phyloP scores from a whole-genome alignment of 1,284 basidiomycete genomes.

The Porogramme epimiltina region DNA sequence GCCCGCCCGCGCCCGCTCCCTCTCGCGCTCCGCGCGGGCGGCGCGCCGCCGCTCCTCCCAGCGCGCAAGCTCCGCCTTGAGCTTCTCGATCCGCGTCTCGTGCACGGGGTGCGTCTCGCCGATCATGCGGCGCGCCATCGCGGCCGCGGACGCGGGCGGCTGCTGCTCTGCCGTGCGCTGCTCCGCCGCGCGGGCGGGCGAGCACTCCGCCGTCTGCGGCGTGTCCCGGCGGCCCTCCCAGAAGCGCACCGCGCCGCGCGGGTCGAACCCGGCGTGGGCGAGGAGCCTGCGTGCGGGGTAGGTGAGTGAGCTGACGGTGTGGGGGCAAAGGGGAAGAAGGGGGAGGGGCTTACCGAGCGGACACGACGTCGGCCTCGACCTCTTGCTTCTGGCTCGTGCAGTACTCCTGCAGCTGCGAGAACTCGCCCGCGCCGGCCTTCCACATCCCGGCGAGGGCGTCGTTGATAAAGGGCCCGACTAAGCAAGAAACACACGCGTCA shows the following conservation, averaged over 20 bases:
- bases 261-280: slow-evolving; percentile 85
- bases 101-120: slow-evolving; percentile 63
- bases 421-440: slow-evolving; percentile 72
- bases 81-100: slow-evolving; percentile 55
- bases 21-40: slow-evolving; percentile 20
- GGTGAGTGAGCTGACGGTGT: neutral
- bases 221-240: slow-evolving; percentile 59
- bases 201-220: slow-evolving; percentile 40
- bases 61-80: slow-evolving; percentile 63
- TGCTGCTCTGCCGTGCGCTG: neutral
- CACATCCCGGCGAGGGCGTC: slow-evolving; percentile 85
- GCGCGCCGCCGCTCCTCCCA: slow-evolving; percentile 58
- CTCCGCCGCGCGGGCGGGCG: slow-evolving; percentile 31
- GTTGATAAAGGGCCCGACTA: slow-evolving; percentile 85
- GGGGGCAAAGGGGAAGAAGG: neutral
- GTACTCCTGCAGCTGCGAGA: slow-evolving; percentile 68
- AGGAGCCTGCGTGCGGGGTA: slow-evolving; percentile 57
- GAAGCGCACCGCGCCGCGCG: slow-evolving; percentile 70
- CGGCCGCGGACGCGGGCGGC: slow-evolving; percentile 10
- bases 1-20: slow-evolving; percentile 5
- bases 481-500: neutral
- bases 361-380: slow-evolving; percentile 89
- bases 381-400: slow-evolving; percentile 80
- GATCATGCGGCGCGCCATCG: slow-evolving; percentile 27
- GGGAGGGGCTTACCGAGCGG: slow-evolving; percentile 56